Base-by-base conservation (phyloP, 2,329 filamentous ascomycete species). In the Aureobasidium uvarum region DNA sequence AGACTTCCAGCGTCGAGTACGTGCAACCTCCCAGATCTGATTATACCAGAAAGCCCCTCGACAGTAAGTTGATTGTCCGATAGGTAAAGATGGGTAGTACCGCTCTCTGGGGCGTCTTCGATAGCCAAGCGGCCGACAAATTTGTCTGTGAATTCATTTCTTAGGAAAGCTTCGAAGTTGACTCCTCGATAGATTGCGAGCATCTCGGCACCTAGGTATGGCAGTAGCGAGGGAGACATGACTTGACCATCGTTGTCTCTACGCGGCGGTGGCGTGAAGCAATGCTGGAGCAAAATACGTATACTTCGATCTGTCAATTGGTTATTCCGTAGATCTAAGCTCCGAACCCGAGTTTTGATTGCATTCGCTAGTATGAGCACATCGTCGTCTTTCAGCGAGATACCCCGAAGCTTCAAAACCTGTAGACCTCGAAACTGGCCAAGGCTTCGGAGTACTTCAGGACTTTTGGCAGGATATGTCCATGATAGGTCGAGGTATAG, bases 31-130 rank as follows among this genome's bases (percentile, higher is more conserved):
- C 75, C 77, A 8, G 83, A 83, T 56, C 80, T 75, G 13, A 86
- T 70, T 5, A 87, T 75, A 18, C 80, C 81, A 3, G 81, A 82
- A 6, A 84, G 74, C 0, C 84, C 84, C 71, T 86, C 83, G 0
- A 84, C 79, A 1, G 83, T 85, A 5, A 87, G 72, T 3, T 75
- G 70, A 65, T 87, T 88, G 8, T 80, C 79, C 3, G 84, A 79
- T 16, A 87, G 79, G 69, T 85, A 86, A 2, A 88, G 74, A 74
- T 88, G 85, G 0, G 85, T 87, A 43, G 87, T 80, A 2, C 85
- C 85, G 11, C 77, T 75, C 69, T 82, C 78, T 25, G 81, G 78
- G 1, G 82, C 76, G 68, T 85, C 80, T 69, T 87, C 84, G 33
- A 86, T 80, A 43, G 82, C 80, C 36, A 85, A 79, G 58, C 81